Conservation (phyloP, 2,329 filamentous ascomycete species). For the Knufia petricola region DNA sequence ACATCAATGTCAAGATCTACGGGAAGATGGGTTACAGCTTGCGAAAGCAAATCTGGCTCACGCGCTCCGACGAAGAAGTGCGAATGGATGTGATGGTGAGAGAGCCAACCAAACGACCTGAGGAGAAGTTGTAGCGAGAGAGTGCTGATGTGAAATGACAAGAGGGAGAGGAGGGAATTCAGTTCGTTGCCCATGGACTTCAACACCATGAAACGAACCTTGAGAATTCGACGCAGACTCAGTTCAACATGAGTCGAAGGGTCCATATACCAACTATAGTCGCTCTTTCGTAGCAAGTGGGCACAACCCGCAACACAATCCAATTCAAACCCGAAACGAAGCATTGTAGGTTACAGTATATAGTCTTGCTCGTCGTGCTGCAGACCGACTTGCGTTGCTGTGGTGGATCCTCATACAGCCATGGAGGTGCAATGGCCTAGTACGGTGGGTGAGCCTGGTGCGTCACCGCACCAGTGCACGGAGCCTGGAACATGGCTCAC, state of each 20-base stretch:
- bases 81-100: constrained; percentile 72
- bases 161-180: neutral
- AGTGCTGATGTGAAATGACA: neutral
- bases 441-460: neutral
- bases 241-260: constrained; percentile 6
- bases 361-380: too few relatives aligned
- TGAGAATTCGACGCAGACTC: neutral
- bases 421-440: too few relatives aligned
- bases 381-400: too few relatives aligned
- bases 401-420: too few relatives aligned
- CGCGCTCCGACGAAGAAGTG: constrained; percentile 41
- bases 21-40: constrained; percentile 63
- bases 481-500: neutral
- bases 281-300: neutral
- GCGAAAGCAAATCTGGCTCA: constrained; percentile 53
- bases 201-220: neutral
- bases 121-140: constrained; percentile 4
- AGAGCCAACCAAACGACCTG: constrained; percentile 43
- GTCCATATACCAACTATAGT: neutral
- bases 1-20: constrained; percentile 61
- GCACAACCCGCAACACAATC: too few relatives aligned
- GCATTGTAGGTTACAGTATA: too few relatives aligned
- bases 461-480: neutral
- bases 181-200: neutral
- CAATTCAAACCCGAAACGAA: too few relatives aligned